These are phyloP conservation scores for Leptodontidium sp. DNA, from an alignment of 2,329 filamentous ascomycete species.

Conservation along the genomic window DNA sequence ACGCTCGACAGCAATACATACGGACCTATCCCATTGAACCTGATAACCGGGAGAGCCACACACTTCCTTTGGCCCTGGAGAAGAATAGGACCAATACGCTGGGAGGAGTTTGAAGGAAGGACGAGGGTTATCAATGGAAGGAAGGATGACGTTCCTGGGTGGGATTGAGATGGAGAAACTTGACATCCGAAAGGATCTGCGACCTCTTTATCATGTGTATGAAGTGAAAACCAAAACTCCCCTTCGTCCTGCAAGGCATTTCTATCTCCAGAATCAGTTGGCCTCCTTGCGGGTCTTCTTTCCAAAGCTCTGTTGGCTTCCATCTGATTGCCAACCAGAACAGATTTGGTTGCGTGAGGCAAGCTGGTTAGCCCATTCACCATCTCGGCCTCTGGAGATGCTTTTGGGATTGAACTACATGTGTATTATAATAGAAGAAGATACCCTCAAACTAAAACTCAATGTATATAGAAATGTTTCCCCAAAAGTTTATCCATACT, in stretches of 20 bases:
- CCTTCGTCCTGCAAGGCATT: no score
- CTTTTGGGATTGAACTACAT: not conserved
- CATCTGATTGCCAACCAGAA: no score
- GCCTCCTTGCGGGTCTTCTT: no score
- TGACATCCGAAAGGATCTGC: not conserved
- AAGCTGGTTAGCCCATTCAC: no score
- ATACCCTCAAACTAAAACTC: not conserved
- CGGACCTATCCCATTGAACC: conserved; percentile 78
- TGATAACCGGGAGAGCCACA: conserved; percentile 79
- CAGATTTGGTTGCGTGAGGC: no score
- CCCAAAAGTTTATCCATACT: no score
- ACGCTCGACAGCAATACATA: conserved; percentile 89
- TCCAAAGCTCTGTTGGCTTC: no score
- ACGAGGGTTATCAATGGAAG: conserved; percentile 52
- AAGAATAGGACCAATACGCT: conserved; percentile 64
- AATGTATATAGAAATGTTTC: no score
- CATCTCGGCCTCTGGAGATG: not conserved
- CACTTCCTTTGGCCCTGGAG: conserved; percentile 75
- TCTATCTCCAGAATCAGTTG: no score
- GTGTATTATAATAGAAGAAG: not conserved
- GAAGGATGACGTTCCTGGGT: conserved; percentile 34
- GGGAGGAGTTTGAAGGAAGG: conserved; percentile 58
- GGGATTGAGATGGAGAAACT: conserved; percentile 24
- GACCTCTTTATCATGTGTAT: not conserved
- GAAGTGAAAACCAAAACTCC: no score